A percentile compares a stretch with the other conserved stretches of the same genome.
Evolutionary conservation across 202 grass and related monocot genomes (phyloP).

Genomic region (Setaria italica): DNA sequence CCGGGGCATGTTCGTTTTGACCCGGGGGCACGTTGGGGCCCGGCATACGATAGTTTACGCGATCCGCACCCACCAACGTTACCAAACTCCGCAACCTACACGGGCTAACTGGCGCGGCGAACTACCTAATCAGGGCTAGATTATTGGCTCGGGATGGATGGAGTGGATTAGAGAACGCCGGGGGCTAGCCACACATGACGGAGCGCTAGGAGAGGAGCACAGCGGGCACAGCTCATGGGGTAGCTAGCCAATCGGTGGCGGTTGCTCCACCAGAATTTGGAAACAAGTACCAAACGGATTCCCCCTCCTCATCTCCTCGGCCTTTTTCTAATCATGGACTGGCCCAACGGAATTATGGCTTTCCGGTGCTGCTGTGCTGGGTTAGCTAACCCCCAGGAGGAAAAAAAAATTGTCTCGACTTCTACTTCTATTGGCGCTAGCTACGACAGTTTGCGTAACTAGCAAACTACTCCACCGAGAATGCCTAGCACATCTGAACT

Average conservation of each 20-base stretch:
- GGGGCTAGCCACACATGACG: constrained; percentile 24
- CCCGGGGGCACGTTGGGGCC: not conserved
- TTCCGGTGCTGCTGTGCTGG: not conserved
- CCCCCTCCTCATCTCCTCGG: not conserved
- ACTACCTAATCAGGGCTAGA: constrained; percentile 45
- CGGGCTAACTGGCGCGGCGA: constrained; percentile 27
- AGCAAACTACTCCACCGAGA: constrained; percentile 2
- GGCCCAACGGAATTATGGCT: not conserved
- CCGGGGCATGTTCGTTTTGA: constrained; percentile 42
- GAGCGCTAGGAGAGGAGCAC: constrained; percentile 20
- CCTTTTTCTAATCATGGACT: not conserved
- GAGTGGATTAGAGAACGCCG: not conserved
- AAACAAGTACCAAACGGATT: constrained; percentile 49
- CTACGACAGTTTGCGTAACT: not conserved
- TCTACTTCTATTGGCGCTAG: not conserved
- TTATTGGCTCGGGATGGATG: constrained; percentile 24
- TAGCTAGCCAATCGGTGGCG: constrained; percentile 55
- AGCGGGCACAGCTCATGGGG: constrained; percentile 33
- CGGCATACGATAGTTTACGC: not conserved
- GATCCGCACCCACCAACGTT: constrained; percentile 33
- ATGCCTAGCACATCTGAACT: not conserved
- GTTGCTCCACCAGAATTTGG: constrained; percentile 54
- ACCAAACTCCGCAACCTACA: constrained; percentile 32
- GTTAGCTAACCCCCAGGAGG: constrained; percentile 2
- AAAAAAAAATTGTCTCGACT: not conserved